A percentile compares a stretch with the other conserved stretches of the same genome.
Conservation (phyloP, 192 early-diverging fungal genomes). For the Helicostylum pulchrum region DNA sequence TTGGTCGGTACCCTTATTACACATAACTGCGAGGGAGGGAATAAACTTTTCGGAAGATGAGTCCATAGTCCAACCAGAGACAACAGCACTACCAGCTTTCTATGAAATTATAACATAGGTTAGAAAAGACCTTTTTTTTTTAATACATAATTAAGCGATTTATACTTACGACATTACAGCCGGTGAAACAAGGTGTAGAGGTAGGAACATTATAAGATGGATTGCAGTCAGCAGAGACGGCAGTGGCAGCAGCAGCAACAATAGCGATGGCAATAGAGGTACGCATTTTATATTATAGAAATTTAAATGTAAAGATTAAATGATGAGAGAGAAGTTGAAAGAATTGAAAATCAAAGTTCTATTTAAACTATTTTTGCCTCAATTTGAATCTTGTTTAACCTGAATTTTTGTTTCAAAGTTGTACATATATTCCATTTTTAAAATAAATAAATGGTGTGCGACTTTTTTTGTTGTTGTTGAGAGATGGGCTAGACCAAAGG, state of each 20-base stretch:
- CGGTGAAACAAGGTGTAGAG: conserved; percentile 22
- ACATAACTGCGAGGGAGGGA: conserved; percentile 23
- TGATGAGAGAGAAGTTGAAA: not conserved
- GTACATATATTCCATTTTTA: too few species aligned
- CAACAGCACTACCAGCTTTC: conserved; percentile 24
- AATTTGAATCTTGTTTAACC: too few species aligned
- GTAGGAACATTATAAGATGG: conserved; percentile 28
- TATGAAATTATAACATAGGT: not conserved
- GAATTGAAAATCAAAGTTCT: conserved; percentile 2
- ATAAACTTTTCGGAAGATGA: conserved; percentile 28
- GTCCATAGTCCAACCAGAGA: conserved; percentile 19
- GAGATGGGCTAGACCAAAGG: not conserved
- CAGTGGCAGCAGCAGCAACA: conserved; percentile 10
- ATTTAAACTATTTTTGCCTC: not conserved
- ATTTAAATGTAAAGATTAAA: conserved; percentile 1
- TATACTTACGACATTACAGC: conserved; percentile 31
- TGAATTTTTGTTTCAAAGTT: too few species aligned
- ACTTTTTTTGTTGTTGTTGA: not conserved
- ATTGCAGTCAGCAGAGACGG: conserved; percentile 23
- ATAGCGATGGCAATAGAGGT: conserved; percentile 24
- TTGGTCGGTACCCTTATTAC: conserved; percentile 15
- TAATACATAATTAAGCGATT: too few species aligned
- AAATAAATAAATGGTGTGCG: too few species aligned
- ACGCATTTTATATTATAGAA: conserved; percentile 27
- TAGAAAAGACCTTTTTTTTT: not conserved